Conservation (phyloP, 2,329 filamentous ascomycete genomes). For the Trichophyton verrucosum region DNA sequence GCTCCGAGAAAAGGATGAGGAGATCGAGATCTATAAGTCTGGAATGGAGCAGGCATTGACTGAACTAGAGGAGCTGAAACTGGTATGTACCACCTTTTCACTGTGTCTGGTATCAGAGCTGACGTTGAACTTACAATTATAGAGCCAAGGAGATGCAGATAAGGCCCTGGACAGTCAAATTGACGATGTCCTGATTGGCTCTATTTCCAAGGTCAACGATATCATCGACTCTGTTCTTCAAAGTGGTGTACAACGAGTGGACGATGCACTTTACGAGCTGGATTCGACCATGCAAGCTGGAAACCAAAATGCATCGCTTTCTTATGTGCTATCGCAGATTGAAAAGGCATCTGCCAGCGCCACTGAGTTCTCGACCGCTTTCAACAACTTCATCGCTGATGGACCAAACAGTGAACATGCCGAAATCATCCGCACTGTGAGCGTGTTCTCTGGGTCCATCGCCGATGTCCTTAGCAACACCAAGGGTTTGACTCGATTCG, state of each 20-base stretch:
- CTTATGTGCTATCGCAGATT: constrained; percentile 90
- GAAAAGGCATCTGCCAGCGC: constrained; percentile 91
- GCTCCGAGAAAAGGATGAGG: constrained; percentile 88
- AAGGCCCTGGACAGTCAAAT: constrained; percentile 78
- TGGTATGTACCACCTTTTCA: constrained; percentile 30
- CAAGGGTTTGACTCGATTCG: constrained; percentile 85
- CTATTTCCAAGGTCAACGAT: constrained; percentile 86
- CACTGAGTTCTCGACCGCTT: constrained; percentile 93
- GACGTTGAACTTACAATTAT: constrained; percentile 1
- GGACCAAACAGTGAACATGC: constrained; percentile 80
- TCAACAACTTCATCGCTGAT: constrained; percentile 97
- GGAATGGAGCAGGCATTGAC: constrained; percentile 94
- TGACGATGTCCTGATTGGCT: constrained; percentile 74
- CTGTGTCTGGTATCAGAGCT: background rate
- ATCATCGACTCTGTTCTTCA: constrained; percentile 96
- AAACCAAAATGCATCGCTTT: constrained; percentile 92
- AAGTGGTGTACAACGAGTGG: constrained; percentile 81
- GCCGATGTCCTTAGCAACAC: constrained; percentile 93
- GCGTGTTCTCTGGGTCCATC: constrained; percentile 77
- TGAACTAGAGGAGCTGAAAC: constrained; percentile 74
- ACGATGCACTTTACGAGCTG: constrained; percentile 91
- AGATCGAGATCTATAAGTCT: constrained; percentile 94
- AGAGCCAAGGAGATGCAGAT: constrained; percentile 63
- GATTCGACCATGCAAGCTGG: constrained; percentile 97
- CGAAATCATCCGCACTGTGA: constrained; percentile 86